Base-by-base conservation (phyloP, 2,329 filamentous ascomycete genomes). In the Tolypocladium endophyticum region DNA sequence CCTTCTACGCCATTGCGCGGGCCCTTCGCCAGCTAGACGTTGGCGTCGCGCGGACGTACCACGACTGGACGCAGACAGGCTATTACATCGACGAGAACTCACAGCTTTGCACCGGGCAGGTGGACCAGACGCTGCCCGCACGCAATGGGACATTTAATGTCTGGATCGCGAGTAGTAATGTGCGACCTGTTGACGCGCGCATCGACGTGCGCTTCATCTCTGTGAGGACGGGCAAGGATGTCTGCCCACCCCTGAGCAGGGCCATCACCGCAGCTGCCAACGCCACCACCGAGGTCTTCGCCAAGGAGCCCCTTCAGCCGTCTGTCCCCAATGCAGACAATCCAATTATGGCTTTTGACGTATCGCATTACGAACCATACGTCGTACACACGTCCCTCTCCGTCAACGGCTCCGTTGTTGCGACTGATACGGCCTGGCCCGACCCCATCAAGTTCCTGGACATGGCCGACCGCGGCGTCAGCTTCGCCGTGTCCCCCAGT, bases 401-500 rank as follows among this genome's bases (percentile, higher is more conserved):
- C 9, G 62, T 73, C 6, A 67, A 73, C 2, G 65, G 72, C 0
- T 61, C 69, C 23, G 67, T 76, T 20, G 67, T 82, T 2, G 75
- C 81, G 4, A 71, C 76, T 18, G 80, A 82, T 60, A 73, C 77
- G 16, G 80, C 81, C 36, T 87, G 84, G 83, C 83, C 84, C 0
- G 81, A 87, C 55, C 84, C 84, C 0, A 63, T 87, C 57, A 87
- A 87, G 69, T 86, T 85, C 62, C 68, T 84, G 1, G 76, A 80
- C 62, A 72, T 86, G 50, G 69, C 74, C 16, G 70, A 77, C 45
- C 76, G 79, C 33, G 67, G 63, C 1, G 59, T 72, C 14, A 47
- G 71, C 0, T 67, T 84, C 14, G 65, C 65, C 12, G 65, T 77
- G 0, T 39, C 55, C 0, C 11, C 61, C 1, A 61, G 64, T 9